Evolutionary conservation across 2,329 filamentous ascomycete species (phyloP).

Genomic region (Bisporella sp.): DNA sequence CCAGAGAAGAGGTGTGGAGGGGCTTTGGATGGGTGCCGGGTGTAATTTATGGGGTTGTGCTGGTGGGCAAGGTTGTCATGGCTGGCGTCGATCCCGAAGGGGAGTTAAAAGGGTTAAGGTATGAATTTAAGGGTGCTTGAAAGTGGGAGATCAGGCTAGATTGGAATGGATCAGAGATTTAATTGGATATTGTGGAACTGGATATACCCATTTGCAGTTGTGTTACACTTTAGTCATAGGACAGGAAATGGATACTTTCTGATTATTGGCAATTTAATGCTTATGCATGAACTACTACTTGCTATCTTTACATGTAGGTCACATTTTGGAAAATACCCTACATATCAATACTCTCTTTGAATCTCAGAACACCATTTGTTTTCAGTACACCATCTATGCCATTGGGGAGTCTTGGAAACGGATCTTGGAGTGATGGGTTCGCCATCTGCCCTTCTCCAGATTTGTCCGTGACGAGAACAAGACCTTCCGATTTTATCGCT

Average conservation of each 20-base stretch:
- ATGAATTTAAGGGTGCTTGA: conserved; percentile 61
- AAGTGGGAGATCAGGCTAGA: too few species aligned
- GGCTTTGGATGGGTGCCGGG: conserved; percentile 45
- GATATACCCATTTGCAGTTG: too few species aligned
- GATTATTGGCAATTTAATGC: background rate
- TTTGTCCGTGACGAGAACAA: conserved; percentile 87
- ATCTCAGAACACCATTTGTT: conserved; percentile 79
- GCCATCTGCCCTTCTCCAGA: conserved; percentile 41
- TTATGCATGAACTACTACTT: background rate
- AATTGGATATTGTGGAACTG: too few species aligned
- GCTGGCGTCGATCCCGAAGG: conserved; percentile 57
- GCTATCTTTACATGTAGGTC: too few species aligned
- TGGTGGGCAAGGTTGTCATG: conserved; percentile 60
- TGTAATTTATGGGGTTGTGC: conserved; percentile 52
- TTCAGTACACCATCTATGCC: conserved; percentile 84
- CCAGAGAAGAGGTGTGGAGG: conserved; percentile 26
- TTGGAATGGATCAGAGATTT: too few species aligned
- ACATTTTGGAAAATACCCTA: conserved; percentile 19
- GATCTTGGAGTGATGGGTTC: conserved; percentile 33
- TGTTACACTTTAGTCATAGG: too few species aligned
- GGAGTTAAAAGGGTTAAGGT: conserved; percentile 55
- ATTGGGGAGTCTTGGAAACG: conserved; percentile 59
- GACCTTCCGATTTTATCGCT: conserved; percentile 87
- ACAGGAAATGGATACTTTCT: too few species aligned
- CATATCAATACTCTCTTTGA: conserved; percentile 86